Conservation (phyloP, 2,329 filamentous ascomycete species). For the Neofusicoccum laricinum region DNA sequence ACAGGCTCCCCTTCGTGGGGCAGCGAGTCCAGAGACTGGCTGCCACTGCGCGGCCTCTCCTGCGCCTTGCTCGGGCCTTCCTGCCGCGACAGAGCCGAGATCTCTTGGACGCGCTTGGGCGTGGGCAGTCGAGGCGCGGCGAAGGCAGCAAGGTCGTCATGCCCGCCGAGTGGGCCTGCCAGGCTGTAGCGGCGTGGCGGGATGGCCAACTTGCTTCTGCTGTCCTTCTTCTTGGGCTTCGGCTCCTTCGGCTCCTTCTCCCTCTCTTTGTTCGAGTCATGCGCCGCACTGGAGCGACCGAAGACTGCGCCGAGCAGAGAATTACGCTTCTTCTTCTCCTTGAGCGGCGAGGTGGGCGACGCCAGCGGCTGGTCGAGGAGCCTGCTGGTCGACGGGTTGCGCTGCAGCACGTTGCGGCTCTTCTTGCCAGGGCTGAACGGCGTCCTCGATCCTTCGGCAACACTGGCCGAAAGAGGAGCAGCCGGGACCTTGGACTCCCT, state of each 20-base stretch:
- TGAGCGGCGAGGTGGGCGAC: neutral
- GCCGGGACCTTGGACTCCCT: neutral
- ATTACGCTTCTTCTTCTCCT: neutral
- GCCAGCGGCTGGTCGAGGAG: neutral
- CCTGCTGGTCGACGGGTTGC: neutral
- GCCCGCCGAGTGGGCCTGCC: conserved; percentile 1
- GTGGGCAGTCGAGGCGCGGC: neutral
- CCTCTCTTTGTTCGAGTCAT: neutral
- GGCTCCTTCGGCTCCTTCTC: neutral
- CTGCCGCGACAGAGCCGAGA: neutral
- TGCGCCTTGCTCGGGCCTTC: neutral
- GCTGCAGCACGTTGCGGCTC: neutral
- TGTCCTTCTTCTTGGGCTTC: conserved; percentile 12
- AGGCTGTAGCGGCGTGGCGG: conserved; percentile 6
- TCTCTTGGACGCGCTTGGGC: neutral
- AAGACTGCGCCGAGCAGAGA: conserved; percentile 2
- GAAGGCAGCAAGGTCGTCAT: neutral
- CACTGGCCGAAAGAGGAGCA: neutral
- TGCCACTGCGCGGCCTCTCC: conserved; percentile 1
- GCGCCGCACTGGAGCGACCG: neutral
- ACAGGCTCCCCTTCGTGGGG: neutral
- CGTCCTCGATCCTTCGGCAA: neutral
- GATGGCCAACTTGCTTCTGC: conserved; percentile 1
- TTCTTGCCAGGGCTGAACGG: neutral
- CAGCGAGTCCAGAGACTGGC: neutral